A percentile compares a stretch with the other conserved stretches of the same genome.
Evolutionary conservation across 2,329 filamentous ascomycete genomes (phyloP).

Genomic region (Talaromyces sp.): DNA sequence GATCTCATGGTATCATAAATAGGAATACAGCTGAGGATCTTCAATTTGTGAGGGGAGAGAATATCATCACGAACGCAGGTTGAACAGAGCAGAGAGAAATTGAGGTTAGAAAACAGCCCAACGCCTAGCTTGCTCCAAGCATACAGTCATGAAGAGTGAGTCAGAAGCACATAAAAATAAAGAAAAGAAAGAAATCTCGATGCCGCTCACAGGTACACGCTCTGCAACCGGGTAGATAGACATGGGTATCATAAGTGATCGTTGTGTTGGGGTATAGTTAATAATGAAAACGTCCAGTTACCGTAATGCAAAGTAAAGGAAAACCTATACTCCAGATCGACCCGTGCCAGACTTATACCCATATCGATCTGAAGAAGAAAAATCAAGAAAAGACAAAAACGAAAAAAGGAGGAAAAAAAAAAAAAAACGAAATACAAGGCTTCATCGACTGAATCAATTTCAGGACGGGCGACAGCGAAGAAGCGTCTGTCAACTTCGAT

Average conservation of each 20-base stretch:
- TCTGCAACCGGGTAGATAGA: slow-evolving; percentile 2
- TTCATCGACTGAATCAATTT: neutral
- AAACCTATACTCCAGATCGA: slow-evolving; percentile 10
- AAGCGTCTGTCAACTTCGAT: neutral
- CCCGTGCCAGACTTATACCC: slow-evolving; percentile 2
- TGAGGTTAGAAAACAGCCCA: neutral
- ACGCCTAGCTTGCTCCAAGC: neutral
- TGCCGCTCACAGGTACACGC: slow-evolving; percentile 5
- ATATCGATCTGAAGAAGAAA: slow-evolving; percentile 4
- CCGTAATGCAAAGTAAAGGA: slow-evolving; percentile 9
- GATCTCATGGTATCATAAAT: neutral
- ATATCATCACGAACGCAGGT: neutral
- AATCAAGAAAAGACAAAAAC: neutral
- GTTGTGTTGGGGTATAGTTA: slow-evolving; percentile 7
- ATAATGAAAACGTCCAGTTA: neutral
- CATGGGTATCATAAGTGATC: slow-evolving; percentile 14
- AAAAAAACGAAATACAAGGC: neutral
- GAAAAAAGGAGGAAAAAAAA: neutral
- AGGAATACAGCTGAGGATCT: neutral
- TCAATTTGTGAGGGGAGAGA: slow-evolving; percentile 6
- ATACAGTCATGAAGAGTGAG: neutral
- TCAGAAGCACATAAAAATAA: neutral
- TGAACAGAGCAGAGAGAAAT: neutral
- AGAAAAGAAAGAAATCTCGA: too few relatives aligned
- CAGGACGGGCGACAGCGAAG: neutral